Base-by-base conservation (phyloP, 1,139 yeast genomes). In the Schwanniomyces etchellsii region DNA sequence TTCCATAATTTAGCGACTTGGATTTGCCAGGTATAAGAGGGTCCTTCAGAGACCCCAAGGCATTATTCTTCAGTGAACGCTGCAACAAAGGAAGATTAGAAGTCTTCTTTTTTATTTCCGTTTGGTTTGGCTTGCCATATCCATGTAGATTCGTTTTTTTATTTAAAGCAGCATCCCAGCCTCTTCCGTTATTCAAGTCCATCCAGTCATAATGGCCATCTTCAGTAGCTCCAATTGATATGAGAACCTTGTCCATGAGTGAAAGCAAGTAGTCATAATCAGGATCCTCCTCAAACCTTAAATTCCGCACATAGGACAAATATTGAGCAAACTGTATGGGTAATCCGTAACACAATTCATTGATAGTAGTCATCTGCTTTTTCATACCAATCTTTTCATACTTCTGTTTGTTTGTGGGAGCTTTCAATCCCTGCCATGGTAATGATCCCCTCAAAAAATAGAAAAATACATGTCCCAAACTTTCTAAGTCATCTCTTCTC, bases 161-260 rank as follows among this genome's bases (percentile, higher is more conserved):
- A 52, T 81, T 82, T 40, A 81, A 74, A 4, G 82, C 64, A 16
- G 82, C 74, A 57, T 82, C 93, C 91, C 91, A 82, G 25, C 93
- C 93, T 49, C 74, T 73, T 32, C 93, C 93, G 28, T 79, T 79
- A 47, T 82, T 82, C 43, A 82, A 60, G 44, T 78, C 79, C 89
- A 81, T 81, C 93, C 93, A 82, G 52, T 82, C 93, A 47, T 80
- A 82, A 47, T 79, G 81, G 12, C 78, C 82, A 52, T 80, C 88
- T 24, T 72, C 77, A 24, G 43, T 44, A 5, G 40, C 46, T 9
- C 56, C 63, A 15, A 60, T 51, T 2, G 63, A 52, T 6, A 48
- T 40, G 37, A 63, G 46, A 3, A 70, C 70, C 38, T 62, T 63
- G 40, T 64, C 69, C 72, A 66, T 64, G 24, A 67, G 49, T 18